Conservation (phyloP, 2,329 filamentous ascomycete genomes). For the Trichoderma lentiforme region DNA sequence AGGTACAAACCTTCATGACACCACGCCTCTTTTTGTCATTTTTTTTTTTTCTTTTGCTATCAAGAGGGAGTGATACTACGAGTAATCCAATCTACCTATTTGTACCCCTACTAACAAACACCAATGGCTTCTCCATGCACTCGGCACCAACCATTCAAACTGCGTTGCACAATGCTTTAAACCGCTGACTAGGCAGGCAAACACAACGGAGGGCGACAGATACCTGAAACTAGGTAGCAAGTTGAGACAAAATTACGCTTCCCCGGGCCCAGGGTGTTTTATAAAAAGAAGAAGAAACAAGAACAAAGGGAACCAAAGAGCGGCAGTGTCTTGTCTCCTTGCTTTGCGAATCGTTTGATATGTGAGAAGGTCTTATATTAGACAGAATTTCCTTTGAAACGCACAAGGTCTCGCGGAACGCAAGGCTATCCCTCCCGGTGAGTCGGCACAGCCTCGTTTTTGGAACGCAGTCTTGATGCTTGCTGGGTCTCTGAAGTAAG, state of each 20-base stretch:
- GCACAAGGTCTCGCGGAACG: neutral
- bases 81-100: neutral
- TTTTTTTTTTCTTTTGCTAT: too few relatives aligned
- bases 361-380: neutral
- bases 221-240: neutral
- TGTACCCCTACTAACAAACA: neutral
- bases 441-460: neutral
- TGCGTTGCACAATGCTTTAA: neutral
- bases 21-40: neutral
- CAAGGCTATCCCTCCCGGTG: neutral
- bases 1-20: neutral
- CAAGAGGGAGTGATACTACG: neutral
- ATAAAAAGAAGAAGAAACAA: neutral
- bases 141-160: neutral
- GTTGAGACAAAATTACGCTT: neutral
- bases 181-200: neutral
- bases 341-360: neutral
- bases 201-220: neutral
- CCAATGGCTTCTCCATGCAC: neutral
- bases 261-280: neutral
- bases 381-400: neutral
- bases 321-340: neutral
- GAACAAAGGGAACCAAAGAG: neutral
- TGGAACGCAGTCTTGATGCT: neutral
- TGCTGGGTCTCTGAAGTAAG: neutral